Percentiles rank a stretch among this genome's conserved stretches.
phyloP scores from a whole-genome alignment of 345 rosid species.

The Punica granatum region DNA sequence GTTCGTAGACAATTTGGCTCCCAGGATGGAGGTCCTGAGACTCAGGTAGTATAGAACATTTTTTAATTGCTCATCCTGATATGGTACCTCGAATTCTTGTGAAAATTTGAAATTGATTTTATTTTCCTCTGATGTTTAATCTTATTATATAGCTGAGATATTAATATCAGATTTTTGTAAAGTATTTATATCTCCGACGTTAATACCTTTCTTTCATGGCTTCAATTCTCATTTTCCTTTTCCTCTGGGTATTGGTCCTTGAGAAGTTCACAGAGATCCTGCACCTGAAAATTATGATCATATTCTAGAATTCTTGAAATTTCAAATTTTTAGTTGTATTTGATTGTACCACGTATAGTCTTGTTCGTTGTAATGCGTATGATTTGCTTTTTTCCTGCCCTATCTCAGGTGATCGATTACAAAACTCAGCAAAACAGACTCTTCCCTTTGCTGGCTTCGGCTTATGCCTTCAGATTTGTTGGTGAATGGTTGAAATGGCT shows the following conservation, averaged over 20 bases:
- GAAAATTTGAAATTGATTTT: neutral
- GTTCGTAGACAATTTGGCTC: conserved; percentile 97
- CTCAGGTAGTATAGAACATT: conserved; percentile 48
- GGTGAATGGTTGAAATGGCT: conserved; percentile 99
- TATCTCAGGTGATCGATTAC: conserved; percentile 82
- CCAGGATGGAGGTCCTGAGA: conserved; percentile 63
- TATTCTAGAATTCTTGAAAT: too few species aligned
- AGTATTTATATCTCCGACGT: neutral
- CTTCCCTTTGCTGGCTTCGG: conserved; percentile 98
- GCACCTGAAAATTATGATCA: too few species aligned
- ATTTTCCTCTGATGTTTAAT: neutral
- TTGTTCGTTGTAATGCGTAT: conserved; percentile 4
- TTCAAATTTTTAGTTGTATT: conserved; percentile 1
- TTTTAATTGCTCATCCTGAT: neutral
- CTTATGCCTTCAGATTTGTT: conserved; percentile 95
- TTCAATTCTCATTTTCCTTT: neutral
- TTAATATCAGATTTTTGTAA: neutral
- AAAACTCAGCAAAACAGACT: conserved; percentile 95
- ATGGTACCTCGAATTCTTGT: neutral
- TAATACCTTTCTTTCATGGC: neutral
- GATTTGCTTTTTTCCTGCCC: conserved; percentile 10
- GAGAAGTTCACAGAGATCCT: too few species aligned
- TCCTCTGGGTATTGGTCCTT: too few species aligned
- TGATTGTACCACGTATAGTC: neutral
- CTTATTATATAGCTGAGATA: neutral